A percentile compares a stretch with the other conserved stretches of the same genome.
Conservation (phyloP, 148 eudicot species). For the Camellia sinensis region DNA sequence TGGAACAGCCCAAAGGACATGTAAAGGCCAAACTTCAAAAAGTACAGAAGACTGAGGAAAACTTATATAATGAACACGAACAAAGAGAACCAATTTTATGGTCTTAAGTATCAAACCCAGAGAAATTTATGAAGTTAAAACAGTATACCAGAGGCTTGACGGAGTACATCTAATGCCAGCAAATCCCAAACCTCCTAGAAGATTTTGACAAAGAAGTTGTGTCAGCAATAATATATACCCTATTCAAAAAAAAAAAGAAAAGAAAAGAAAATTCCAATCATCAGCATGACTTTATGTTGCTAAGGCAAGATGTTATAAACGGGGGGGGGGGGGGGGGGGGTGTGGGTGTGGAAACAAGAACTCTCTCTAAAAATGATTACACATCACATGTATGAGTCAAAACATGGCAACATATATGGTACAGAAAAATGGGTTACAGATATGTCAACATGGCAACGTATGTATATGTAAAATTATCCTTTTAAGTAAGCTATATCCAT, state of each 20-base stretch:
- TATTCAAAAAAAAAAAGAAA: neutral
- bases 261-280: neutral
- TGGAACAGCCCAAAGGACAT: neutral
- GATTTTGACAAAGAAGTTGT: conserved; percentile 1
- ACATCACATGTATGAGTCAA: neutral
- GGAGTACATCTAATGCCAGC: conserved; percentile 70
- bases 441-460: neutral
- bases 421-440: neutral
- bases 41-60: neutral
- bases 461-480: neutral
- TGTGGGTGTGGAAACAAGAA: too few species aligned
- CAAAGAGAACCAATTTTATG: neutral
- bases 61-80: neutral
- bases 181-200: conserved; percentile 84
- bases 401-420: neutral
- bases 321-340: too few species aligned
- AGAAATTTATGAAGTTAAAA: neutral
- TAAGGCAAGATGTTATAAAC: too few species aligned
- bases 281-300: neutral
- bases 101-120: neutral
- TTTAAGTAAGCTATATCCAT: neutral
- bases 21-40: neutral
- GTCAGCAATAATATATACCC: neutral
- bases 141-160: conserved; percentile 72
- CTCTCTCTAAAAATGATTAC: neutral